A percentile compares a stretch with the other conserved stretches of the same genome.
Evolutionary conservation across 768 basidiomycete genomes (phyloP).

Genomic region (Phallus indusiatus): DNA sequence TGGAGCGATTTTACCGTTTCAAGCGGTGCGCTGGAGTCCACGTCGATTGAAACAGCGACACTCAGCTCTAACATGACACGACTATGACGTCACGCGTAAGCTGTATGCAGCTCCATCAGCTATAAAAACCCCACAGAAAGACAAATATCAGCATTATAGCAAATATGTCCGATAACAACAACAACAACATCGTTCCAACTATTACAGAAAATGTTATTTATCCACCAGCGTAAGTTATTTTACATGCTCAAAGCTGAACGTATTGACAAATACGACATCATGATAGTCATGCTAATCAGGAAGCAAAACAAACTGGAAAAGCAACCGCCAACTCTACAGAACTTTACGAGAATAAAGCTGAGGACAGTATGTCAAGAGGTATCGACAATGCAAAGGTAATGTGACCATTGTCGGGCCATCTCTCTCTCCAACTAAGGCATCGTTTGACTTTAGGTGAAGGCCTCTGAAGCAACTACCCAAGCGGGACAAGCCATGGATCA

Average conservation of each 20-base stretch:
- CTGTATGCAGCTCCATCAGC: neutral
- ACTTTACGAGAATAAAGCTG: constrained; percentile 47
- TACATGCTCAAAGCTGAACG: neutral
- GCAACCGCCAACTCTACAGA: neutral
- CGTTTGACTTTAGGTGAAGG: neutral
- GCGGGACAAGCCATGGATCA: constrained; percentile 19
- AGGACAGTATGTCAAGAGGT: constrained; percentile 33
- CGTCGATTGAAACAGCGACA: too few species aligned
- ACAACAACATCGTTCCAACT: neutral
- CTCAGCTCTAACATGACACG: neutral
- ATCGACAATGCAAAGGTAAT: constrained; percentile 36
- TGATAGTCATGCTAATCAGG: neutral
- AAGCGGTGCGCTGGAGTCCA: too few species aligned
- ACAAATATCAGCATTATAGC: neutral
- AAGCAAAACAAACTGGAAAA: neutral
- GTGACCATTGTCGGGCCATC: neutral
- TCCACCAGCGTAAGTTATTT: neutral
- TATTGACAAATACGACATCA: neutral
- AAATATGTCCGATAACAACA: neutral
- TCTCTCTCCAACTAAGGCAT: neutral
- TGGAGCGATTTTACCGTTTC: too few species aligned
- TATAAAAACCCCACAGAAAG: neutral
- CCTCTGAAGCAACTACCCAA: constrained; percentile 9
- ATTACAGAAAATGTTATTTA: neutral
- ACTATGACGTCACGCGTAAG: neutral